Base-by-base conservation (phyloP, 176 grass and related monocot genomes). In the Lolium multiflorum region DNA sequence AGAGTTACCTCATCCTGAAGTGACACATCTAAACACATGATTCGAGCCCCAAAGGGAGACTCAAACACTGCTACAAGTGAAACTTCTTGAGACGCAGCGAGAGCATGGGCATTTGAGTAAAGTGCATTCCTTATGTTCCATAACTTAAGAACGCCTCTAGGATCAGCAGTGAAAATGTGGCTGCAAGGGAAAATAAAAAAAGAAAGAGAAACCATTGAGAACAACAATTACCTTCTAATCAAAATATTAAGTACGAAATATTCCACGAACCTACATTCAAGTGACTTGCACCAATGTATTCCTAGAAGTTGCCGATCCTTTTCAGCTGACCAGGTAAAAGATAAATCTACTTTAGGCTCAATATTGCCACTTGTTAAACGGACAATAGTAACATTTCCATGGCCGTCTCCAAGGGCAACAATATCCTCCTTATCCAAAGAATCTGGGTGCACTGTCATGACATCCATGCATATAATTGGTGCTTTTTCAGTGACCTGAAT, bases 381-480 rank as follows among this genome's bases (percentile, higher is more conserved):
- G 56, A 92, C 74, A 71, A 98, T 47, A 83, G 93, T 95, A 79
- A 94, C 91, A 77, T 92, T 94, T 69, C 96, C 96, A 24, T 73
- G 86, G 38, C 96, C 96, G 73, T 98, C 96, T 92, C 96, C 96
- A 94, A 94, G 88, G 84, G 93, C 93, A 91, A 98, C 60, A 77
- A 90, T 84, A 84, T 93, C 91, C 49, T 94, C 89, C 81, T 46
- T 77, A 84, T 92, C 43, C 21, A 76, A 80, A 85, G 67, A 89
- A 66, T 74, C 73, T 44, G 86, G 79, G 65, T 74, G 61, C 17
- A 51, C 62, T 61, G 51, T 37, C 74, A 89, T 82, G 77, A 91
- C 83, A 91, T 98, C 96, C 88, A 98, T 92, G 80, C 92, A 96
- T 86, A 98, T 92, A 70, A 98, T 91, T 76, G 92, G 89, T 70